phyloP scores from a whole-genome alignment of 192 early-diverging fungal species.

The Mortierella claussenii region DNA sequence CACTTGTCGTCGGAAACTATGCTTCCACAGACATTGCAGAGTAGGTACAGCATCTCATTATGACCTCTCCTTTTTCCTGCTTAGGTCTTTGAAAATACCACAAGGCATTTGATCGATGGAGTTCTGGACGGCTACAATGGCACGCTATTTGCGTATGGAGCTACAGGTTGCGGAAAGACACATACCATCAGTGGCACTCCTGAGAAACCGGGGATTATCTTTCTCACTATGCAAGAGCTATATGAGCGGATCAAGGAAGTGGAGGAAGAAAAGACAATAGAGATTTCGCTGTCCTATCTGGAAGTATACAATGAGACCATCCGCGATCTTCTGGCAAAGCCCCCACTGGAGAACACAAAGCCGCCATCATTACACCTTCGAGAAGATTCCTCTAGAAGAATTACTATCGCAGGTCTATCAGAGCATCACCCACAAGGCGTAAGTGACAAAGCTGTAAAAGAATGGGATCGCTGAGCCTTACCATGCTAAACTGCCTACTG shows the following conservation, averaged over 20 bases:
- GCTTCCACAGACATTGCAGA: constrained; percentile 71
- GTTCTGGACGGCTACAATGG: constrained; percentile 87
- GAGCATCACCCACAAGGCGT: constrained; percentile 68
- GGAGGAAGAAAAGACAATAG: constrained; percentile 76
- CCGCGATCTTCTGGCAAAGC: constrained; percentile 78
- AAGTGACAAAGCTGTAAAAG: too few species aligned
- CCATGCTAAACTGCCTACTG: too few species aligned
- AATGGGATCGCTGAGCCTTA: too few species aligned
- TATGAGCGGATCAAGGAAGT: constrained; percentile 78
- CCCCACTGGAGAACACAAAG: constrained; percentile 49
- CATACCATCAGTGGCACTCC: constrained; percentile 75
- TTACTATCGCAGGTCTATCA: constrained; percentile 77
- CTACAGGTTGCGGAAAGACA: constrained; percentile 89
- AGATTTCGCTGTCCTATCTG: constrained; percentile 82
- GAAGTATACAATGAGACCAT: constrained; percentile 98
- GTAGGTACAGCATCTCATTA: neutral
- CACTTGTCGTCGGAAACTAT: neutral
- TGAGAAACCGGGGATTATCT: constrained; percentile 86
- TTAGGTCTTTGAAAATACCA: constrained; percentile 73
- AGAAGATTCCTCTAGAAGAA: constrained; percentile 74
- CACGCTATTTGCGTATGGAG: constrained; percentile 92
- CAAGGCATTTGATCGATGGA: constrained; percentile 70
- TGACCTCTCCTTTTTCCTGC: neutral
- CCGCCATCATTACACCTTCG: constrained; percentile 68
- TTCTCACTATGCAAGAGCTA: constrained; percentile 92